Conservation (phyloP, 805 yeast species). For the Metschnikowia noctiluminum region DNA sequence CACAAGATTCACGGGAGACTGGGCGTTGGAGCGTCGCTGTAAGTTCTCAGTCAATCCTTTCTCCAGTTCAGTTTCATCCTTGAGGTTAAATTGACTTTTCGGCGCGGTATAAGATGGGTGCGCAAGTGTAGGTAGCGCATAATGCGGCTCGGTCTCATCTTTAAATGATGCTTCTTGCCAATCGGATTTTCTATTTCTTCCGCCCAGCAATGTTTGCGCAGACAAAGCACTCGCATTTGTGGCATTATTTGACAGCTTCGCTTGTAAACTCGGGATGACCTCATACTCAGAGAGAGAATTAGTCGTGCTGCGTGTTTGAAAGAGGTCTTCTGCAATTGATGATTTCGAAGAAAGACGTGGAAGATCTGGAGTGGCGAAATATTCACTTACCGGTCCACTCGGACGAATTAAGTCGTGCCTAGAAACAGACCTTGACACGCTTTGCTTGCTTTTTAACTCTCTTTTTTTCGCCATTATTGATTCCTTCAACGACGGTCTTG, state of each 20-base stretch:
- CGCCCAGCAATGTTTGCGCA: neutral
- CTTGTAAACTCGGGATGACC: neutral
- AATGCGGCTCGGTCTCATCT: constrained; percentile 10
- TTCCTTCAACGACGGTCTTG: constrained; percentile 48
- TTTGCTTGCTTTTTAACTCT: constrained; percentile 29
- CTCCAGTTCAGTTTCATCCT: neutral
- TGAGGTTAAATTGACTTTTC: neutral
- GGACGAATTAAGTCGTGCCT: constrained; percentile 1
- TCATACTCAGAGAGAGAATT: neutral
- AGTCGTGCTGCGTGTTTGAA: neutral
- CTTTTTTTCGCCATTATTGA: constrained; percentile 43
- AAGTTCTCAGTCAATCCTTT: neutral
- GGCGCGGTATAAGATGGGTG: constrained; percentile 5
- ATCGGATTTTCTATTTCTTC: neutral
- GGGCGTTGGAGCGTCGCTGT: neutral
- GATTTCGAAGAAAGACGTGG: neutral
- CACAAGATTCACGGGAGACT: neutral
- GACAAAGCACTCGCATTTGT: neutral
- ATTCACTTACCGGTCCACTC: neutral
- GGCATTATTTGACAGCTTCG: neutral
- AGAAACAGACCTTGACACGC: constrained; percentile 17
- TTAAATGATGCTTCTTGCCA: neutral
- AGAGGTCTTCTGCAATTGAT: neutral
- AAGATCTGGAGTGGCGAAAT: neutral
- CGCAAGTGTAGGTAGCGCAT: constrained; percentile 14